These are phyloP conservation scores for Dissoconium aciculare DNA, from an alignment of 2,329 filamentous ascomycete species.

Conservation along the genomic window DNA sequence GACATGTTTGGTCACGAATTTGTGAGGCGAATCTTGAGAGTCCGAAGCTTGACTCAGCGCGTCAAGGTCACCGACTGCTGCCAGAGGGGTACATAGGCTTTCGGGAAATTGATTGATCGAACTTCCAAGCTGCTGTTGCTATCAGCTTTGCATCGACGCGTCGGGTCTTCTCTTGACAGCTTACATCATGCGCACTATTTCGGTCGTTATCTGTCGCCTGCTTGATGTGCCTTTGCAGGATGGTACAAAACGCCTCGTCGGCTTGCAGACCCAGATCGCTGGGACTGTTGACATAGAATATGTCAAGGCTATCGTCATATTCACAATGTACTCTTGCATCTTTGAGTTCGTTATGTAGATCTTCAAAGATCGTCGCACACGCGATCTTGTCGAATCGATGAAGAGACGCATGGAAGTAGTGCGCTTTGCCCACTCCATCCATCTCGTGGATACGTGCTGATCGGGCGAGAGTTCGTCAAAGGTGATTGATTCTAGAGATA, in stretches of 20 bases:
- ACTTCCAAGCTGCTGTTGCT: no score
- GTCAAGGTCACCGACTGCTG: no score
- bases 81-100: no score
- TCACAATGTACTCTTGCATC: conserved; percentile 11
- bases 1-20: not conserved
- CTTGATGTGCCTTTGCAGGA: conserved; percentile 10
- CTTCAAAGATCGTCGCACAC: conserved; percentile 9
- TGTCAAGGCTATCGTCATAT: conserved; percentile 10
- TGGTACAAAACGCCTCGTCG: conserved; percentile 12
- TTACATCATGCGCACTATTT: conserved; percentile 1
- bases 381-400: conserved; percentile 15
- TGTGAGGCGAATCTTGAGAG: no score
- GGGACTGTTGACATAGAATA: conserved; percentile 14
- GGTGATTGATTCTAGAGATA: no score
- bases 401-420: conserved; percentile 17
- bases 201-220: conserved; percentile 10
- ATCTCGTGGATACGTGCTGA: no score
- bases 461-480: no score
- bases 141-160: no score
- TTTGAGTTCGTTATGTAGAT: conserved; percentile 12
- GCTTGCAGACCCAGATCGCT: conserved; percentile 7
- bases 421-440: no score
- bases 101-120: no score
- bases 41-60: no score
- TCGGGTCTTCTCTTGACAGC: no score